Conservation (phyloP, 345 rosid species). For the Brassica carinata region DNA sequence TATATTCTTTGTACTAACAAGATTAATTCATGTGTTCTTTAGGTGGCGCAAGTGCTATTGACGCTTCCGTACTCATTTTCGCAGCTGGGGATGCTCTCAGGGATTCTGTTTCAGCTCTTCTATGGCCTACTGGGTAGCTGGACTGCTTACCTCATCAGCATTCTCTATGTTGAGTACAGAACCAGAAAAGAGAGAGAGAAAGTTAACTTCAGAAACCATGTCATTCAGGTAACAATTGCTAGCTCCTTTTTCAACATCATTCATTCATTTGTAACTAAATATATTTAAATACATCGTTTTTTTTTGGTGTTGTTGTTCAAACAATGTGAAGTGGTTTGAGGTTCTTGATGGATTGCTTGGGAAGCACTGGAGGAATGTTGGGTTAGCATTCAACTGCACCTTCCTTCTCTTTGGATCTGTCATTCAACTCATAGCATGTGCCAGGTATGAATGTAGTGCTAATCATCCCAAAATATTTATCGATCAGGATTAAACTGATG, state of each 20-base stretch:
- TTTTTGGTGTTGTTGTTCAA: not conserved
- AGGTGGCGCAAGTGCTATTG: constrained; percentile 99
- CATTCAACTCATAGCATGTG: constrained; percentile 99
- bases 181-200: constrained; percentile 95
- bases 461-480: no score
- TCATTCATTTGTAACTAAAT: not conserved
- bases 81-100: constrained; percentile 96
- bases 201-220: constrained; percentile 97
- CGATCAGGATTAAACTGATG: no score
- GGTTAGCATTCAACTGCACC: constrained; percentile 96
- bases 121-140: constrained; percentile 94
- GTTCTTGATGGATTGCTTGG: constrained; percentile 99
- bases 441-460: constrained; percentile 53
- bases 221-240: constrained; percentile 67
- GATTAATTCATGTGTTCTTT: constrained; percentile 19
- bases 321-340: constrained; percentile 77
- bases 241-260: not conserved
- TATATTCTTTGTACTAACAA: not conserved
- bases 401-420: constrained; percentile 99
- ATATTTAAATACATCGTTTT: not conserved
- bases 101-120: constrained; percentile 89
- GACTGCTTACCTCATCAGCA: constrained; percentile 95
- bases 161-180: constrained; percentile 94
- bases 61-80: constrained; percentile 97
- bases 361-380: constrained; percentile 97